Evolutionary conservation across 179 eudicot genomes (phyloP).

Genomic region (Vitellaria paradoxa): DNA sequence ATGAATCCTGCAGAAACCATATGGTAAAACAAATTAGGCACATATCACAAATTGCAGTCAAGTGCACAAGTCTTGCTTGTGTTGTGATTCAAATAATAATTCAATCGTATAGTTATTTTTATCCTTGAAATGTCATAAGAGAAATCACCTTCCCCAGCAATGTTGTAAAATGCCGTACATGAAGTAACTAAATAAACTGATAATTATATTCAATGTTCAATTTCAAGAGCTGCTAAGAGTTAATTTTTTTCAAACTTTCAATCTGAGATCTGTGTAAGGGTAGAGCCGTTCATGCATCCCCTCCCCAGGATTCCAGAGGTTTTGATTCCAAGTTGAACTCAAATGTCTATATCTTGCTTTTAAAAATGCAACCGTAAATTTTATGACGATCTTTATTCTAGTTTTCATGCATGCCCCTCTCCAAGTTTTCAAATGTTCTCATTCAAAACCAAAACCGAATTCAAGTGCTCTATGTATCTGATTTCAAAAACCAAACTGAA

Average conservation of each 20-base stretch:
- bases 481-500: too few species aligned
- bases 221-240: background rate
- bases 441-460: too few species aligned
- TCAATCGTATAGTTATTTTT: too few species aligned
- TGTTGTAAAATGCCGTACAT: background rate
- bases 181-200: background rate
- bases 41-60: background rate
- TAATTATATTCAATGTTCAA: background rate
- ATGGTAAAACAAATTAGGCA: background rate
- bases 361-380: background rate
- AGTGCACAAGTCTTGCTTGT: background rate
- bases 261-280: background rate
- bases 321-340: background rate
- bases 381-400: background rate
- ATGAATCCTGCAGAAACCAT: conserved; percentile 15
- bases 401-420: too few species aligned
- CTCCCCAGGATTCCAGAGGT: background rate
- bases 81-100: background rate
- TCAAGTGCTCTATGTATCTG: too few species aligned
- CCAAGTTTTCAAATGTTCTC: too few species aligned
- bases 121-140: background rate
- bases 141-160: background rate
- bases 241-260: background rate
- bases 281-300: background rate
- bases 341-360: background rate